A percentile compares a stretch with the other conserved stretches of the same genome.
Evolutionary conservation across 1,284 basidiomycete genomes (phyloP).

Genomic region (Athelia sp.): DNA sequence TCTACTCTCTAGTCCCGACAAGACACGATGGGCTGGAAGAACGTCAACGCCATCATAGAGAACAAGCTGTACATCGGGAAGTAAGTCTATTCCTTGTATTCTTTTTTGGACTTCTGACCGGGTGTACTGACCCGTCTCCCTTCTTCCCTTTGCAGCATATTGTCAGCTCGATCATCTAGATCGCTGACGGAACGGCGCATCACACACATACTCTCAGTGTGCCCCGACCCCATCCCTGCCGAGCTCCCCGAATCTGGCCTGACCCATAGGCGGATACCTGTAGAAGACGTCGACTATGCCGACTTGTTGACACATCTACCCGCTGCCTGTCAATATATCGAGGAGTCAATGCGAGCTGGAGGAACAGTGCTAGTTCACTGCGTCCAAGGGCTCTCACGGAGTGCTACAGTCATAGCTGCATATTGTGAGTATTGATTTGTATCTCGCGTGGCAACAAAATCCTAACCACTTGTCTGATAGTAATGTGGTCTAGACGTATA

Average conservation of each 20-base stretch:
- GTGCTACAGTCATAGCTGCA: conserved; percentile 78
- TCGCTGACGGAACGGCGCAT: conserved; percentile 69
- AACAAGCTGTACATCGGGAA: conserved; percentile 71
- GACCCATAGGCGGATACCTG: conserved; percentile 61
- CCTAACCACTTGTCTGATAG: conserved; percentile 28
- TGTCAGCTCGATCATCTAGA: conserved; percentile 68
- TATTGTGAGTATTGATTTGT: conserved; percentile 49
- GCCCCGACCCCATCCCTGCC: conserved; percentile 66
- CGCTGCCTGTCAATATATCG: conserved; percentile 75
- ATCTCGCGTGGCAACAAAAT: background rate
- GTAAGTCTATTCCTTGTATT: conserved; percentile 39
- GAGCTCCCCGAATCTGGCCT: conserved; percentile 71
- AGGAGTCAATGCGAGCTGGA: conserved; percentile 58
- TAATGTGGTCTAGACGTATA: conserved; percentile 68
- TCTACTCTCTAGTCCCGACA: background rate
- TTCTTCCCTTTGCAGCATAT: conserved; percentile 41
- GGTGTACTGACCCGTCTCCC: conserved; percentile 16
- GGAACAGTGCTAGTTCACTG: conserved; percentile 84
- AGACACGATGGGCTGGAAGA: conserved; percentile 49
- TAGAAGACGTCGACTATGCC: conserved; percentile 81
- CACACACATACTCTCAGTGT: conserved; percentile 74
- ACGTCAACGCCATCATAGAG: conserved; percentile 67
- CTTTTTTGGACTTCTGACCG: conserved; percentile 16
- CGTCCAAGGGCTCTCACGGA: conserved; percentile 76
- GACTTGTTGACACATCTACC: conserved; percentile 78